These are phyloP conservation scores for Mycena citricolor DNA, from an alignment of 1,284 basidiomycete species.

Conservation along the genomic window DNA sequence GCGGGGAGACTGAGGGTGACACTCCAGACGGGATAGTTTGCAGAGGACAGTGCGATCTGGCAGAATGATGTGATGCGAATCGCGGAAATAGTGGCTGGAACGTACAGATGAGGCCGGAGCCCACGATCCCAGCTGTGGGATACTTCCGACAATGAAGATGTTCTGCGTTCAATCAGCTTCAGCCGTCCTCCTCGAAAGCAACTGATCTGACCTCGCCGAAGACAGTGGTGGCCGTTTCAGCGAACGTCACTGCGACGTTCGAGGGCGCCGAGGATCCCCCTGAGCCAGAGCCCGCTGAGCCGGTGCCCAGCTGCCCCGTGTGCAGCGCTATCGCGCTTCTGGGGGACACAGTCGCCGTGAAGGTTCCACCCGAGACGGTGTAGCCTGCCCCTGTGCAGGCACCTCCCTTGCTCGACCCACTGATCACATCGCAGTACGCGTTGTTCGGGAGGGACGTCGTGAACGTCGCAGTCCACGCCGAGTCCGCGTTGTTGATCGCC, in stretches of 20 bases:
- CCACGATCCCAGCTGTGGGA: conserved; percentile 56
- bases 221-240: conserved; percentile 53
- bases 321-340: conserved; percentile 62
- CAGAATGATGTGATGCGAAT: not conserved
- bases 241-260: conserved; percentile 46
- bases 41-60: conserved; percentile 54
- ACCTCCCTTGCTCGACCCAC: conserved; percentile 41
- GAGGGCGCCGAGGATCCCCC: conserved; percentile 21
- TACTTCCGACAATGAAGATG: conserved; percentile 57
- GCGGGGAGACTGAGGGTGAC: conserved; percentile 49
- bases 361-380: conserved; percentile 50
- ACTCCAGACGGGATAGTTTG: conserved; percentile 57
- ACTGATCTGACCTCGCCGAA: conserved; percentile 49
- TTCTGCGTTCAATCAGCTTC: conserved; percentile 38
- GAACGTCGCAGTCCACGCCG: conserved; percentile 54
- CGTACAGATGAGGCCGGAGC: conserved; percentile 45
- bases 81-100: conserved; percentile 3
- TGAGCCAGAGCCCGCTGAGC: conserved; percentile 15
- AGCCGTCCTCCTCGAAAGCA: not conserved
- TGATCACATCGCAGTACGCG: conserved; percentile 64
- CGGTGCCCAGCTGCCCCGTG: conserved; percentile 39
- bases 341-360: conserved; percentile 51
- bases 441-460: conserved; percentile 55
- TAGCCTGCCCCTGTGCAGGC: conserved; percentile 55
- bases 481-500: conserved; percentile 63